Conservation (phyloP, 257 asterid species). For the Scutellaria baicalensis region DNA sequence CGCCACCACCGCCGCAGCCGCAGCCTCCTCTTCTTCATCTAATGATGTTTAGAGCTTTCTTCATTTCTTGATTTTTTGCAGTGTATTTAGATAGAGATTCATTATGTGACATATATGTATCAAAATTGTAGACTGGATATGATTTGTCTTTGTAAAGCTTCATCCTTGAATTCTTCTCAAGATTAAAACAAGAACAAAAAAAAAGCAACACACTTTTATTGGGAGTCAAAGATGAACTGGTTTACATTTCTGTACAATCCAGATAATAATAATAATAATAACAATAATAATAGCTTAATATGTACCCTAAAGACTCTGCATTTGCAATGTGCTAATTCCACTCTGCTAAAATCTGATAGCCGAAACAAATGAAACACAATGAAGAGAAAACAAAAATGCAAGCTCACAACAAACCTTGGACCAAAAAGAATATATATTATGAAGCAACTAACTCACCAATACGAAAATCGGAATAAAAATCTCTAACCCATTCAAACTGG, state of each 20-base stretch:
- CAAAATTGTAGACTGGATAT: too few species aligned
- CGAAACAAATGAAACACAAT: conserved; percentile 18
- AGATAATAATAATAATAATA: conserved; percentile 8
- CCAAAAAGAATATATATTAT: conserved; percentile 38
- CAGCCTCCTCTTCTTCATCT: conserved; percentile 16
- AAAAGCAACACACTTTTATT: conserved; percentile 42
- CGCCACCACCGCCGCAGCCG: neutral
- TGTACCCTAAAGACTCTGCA: conserved; percentile 32
- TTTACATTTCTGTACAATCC: conserved; percentile 56
- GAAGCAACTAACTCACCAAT: conserved; percentile 29
- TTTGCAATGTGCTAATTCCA: conserved; percentile 30
- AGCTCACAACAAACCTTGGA: conserved; percentile 55
- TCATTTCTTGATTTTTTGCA: neutral
- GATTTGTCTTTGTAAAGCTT: too few species aligned
- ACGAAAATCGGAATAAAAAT: neutral
- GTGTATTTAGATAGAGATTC: neutral
- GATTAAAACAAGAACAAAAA: neutral
- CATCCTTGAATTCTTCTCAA: too few species aligned
- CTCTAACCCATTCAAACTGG: conserved; percentile 24
- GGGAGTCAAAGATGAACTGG: conserved; percentile 32
- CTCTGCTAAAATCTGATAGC: conserved; percentile 27
- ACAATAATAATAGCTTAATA: neutral
- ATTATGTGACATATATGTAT: too few species aligned
- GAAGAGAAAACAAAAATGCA: conserved; percentile 14
- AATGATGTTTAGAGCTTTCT: conserved; percentile 1